Percentiles rank a stretch among this genome's conserved stretches.
Conservation (phyloP, 2,329 filamentous ascomycete genomes). For the Penicillium expansum region DNA sequence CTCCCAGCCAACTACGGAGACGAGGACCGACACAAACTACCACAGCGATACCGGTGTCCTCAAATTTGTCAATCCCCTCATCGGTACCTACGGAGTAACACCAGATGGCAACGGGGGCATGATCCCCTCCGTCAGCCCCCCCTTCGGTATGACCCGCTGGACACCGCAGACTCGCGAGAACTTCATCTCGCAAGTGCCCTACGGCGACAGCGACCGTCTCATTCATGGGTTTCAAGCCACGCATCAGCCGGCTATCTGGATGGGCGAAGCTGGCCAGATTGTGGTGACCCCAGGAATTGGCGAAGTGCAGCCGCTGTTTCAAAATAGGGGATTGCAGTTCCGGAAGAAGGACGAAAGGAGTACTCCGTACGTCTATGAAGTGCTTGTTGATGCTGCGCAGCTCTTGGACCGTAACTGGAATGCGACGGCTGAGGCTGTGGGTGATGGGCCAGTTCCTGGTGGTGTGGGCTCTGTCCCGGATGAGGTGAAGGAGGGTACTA, state of each 20-base stretch:
- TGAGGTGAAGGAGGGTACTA: conserved; percentile 40
- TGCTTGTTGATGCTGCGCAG: conserved; percentile 40
- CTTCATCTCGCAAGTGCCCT: conserved; percentile 51
- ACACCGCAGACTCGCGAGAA: conserved; percentile 51
- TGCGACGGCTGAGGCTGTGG: conserved; percentile 33
- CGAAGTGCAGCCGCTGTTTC: conserved; percentile 35
- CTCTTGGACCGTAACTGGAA: conserved; percentile 36
- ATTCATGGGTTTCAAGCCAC: conserved; percentile 53
- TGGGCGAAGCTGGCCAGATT: conserved; percentile 51
- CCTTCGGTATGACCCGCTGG: conserved; percentile 53
- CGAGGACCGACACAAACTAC: background rate
- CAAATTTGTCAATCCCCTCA: conserved; percentile 20
- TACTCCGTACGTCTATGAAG: conserved; percentile 49
- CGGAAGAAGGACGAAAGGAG: conserved; percentile 45
- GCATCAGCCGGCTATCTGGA: conserved; percentile 54
- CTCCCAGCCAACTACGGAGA: conserved; percentile 3
- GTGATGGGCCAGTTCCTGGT: conserved; percentile 40
- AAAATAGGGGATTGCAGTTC: conserved; percentile 44
- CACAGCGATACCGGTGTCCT: conserved; percentile 15
- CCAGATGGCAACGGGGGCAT: conserved; percentile 26
- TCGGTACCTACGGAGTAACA: conserved; percentile 20
- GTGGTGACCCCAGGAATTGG: conserved; percentile 44
- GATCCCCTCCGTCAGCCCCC: conserved; percentile 24
- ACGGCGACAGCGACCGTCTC: conserved; percentile 44
- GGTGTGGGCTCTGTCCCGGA: conserved; percentile 41